Base-by-base conservation (phyloP, 1,284 basidiomycete species). In the Ganoderma sp. region DNA sequence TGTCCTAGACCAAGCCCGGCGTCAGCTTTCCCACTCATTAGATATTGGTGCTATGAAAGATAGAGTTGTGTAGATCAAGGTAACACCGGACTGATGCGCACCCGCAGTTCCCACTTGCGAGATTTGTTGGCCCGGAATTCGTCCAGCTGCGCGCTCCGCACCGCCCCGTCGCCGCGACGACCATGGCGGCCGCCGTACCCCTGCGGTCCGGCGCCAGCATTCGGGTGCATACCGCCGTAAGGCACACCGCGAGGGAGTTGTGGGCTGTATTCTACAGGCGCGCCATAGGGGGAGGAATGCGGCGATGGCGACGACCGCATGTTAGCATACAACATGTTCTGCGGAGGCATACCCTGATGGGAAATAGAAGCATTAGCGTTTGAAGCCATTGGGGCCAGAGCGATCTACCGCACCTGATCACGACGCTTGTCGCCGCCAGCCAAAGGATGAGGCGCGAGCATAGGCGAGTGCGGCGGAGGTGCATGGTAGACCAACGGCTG, bases 61-160 rank as follows among this genome's bases (percentile, higher is more conserved):
- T 65, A 59, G 56, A 73, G 71, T 69, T 69, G 50, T 28, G 70
- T 63, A 64, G 58, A 60, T 60, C 39, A 14, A 43, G 14, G 58
- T 10, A 10, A 41, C n/a, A 6, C 39, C 28, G 7, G 42, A 58
- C 39, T 56, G 28, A 56, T 52, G 77, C 82, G 66, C 74, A 96
- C 96, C 78, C 84, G 82, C 14, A 97, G 82, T 71, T 93, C 90
- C 94, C 95, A 97, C 73, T 88, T 90, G 68, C 88, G 85, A 42
- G 88, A 83, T 78, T 92, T 94, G 81, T 92, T 92, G 48, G 88
- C 85, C 69, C 95, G 87, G 80, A 97, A 98, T 69, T 96, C 93
- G 71, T 97, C 94, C 67, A 98, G 80, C 37, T 93, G 77, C 15
- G 87, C 84, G 77, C 92, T 94, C 59, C 92, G 87, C 67, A 88